Conservation (phyloP, 495 filamentous ascomycete species). For the Lineolata rhizophorae region DNA sequence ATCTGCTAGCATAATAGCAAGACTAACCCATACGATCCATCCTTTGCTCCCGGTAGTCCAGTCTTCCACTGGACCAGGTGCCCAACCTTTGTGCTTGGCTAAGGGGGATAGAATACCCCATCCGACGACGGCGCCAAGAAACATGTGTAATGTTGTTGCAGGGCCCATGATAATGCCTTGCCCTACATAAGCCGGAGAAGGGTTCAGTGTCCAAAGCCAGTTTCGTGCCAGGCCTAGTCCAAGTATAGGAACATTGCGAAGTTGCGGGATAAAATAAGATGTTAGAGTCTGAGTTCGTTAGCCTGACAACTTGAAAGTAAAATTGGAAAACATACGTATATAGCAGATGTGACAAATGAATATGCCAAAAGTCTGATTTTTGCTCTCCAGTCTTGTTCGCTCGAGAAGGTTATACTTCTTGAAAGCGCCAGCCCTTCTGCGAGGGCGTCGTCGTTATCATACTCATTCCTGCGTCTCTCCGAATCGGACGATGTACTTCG, state of each 20-base stretch:
- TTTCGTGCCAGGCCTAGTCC: conserved; percentile 47
- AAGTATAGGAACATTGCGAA: conserved; percentile 70
- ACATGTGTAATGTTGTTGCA: conserved; percentile 85
- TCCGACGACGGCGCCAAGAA: conserved; percentile 70
- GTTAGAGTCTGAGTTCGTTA: conserved; percentile 41
- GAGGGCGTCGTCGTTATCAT: too few species aligned
- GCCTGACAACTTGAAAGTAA: conserved; percentile 2
- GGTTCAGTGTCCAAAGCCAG: conserved; percentile 95
- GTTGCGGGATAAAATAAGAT: conserved; percentile 75
- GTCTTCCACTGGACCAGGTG: conserved; percentile 60
- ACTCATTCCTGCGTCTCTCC: too few species aligned
- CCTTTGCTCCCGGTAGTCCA: conserved; percentile 88
- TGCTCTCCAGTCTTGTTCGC: conserved; percentile 30
- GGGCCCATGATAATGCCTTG: conserved; percentile 78
- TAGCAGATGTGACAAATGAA: conserved; percentile 33
- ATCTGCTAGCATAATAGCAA: conserved; percentile 94
- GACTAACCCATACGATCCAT: conserved; percentile 91
- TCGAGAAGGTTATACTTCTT: too few species aligned
- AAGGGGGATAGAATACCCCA: conserved; percentile 85
- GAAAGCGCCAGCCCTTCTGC: too few species aligned
- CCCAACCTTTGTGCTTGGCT: conserved; percentile 72
- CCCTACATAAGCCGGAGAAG: conserved; percentile 82
- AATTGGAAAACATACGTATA: conserved; percentile 21
- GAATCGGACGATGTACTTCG: too few species aligned
- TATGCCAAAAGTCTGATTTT: conserved; percentile 37